A percentile compares a stretch with the other conserved stretches of the same genome.
phyloP scores from a whole-genome alignment of 768 basidiomycete species.

The Glaciozyma antarctica region DNA sequence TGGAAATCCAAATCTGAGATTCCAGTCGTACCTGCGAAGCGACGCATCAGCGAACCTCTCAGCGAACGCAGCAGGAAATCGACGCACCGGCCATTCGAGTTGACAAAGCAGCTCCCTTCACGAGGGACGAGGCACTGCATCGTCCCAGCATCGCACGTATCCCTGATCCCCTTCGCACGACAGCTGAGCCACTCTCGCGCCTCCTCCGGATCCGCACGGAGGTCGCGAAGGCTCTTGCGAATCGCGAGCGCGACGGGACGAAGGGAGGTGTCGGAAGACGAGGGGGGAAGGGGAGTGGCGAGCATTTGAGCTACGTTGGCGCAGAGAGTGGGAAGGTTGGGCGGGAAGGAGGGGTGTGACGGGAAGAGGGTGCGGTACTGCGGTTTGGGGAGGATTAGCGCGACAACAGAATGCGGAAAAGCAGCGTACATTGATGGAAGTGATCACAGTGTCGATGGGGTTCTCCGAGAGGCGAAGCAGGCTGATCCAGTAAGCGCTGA shows the following conservation, averaged over 20 bases:
- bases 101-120: not conserved
- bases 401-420: too few relatives aligned
- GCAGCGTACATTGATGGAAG: not conserved
- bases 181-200: not conserved
- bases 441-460: not conserved
- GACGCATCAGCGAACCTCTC: not conserved
- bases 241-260: not conserved
- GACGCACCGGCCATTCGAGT: not conserved
- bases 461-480: not conserved
- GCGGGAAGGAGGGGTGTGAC: not conserved
- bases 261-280: not conserved
- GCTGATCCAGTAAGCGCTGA: slow-evolving; percentile 1
- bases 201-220: not conserved
- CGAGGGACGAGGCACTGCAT: not conserved
- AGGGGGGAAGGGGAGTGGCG: not conserved
- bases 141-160: not conserved
- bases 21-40: not conserved
- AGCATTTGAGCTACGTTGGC: slow-evolving; percentile 1
- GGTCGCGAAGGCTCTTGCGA: not conserved
- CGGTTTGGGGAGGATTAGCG: not conserved
- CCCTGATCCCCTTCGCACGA: not conserved
- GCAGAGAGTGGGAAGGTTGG: not conserved
- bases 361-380: slow-evolving; percentile 2
- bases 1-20: not conserved
- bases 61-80: not conserved